Conservation (phyloP, 2,329 filamentous ascomycete genomes). For the Pseudogymnoascus sp. region DNA sequence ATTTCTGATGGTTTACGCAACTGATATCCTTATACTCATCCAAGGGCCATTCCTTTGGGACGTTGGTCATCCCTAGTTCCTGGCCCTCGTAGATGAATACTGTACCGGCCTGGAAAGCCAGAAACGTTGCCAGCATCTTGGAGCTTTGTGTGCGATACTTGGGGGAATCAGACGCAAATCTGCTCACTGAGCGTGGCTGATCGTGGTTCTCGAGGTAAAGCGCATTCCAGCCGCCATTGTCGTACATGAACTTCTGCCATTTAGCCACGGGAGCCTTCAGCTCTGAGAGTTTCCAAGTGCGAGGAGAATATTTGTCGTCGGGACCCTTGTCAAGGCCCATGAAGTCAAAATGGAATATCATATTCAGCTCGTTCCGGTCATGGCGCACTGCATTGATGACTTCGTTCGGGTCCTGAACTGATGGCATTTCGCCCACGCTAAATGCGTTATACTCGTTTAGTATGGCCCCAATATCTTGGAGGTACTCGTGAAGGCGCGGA, state of each 20-base stretch:
- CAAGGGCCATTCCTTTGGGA: constrained; percentile 47
- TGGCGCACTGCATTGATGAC: constrained; percentile 45
- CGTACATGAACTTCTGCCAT: constrained; percentile 40
- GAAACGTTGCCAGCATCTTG: constrained; percentile 42
- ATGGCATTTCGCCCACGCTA: constrained; percentile 40
- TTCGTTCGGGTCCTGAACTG: constrained; percentile 36
- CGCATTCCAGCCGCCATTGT: constrained; percentile 43
- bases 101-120: constrained; percentile 41
- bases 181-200: constrained; percentile 39
- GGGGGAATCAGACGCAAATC: constrained; percentile 34
- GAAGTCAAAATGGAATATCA: constrained; percentile 55
- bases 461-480: constrained; percentile 36
- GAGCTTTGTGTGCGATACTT: constrained; percentile 33
- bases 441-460: constrained; percentile 37
- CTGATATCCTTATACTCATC: constrained; percentile 60
- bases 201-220: constrained; percentile 47
- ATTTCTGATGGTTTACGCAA: constrained; percentile 39
- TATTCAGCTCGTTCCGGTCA: constrained; percentile 38
- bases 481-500: constrained; percentile 43
- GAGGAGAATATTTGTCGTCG: constrained; percentile 31
- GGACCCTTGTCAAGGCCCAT: constrained; percentile 31
- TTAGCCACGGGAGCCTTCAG: constrained; percentile 37
- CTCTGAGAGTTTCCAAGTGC: constrained; percentile 26
- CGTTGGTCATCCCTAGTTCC: constrained; percentile 47
- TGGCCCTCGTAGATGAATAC: constrained; percentile 49